These are phyloP conservation scores for Musa balbisiana DNA, from an alignment of 202 grass and related monocot species.

Conservation along the genomic window DNA sequence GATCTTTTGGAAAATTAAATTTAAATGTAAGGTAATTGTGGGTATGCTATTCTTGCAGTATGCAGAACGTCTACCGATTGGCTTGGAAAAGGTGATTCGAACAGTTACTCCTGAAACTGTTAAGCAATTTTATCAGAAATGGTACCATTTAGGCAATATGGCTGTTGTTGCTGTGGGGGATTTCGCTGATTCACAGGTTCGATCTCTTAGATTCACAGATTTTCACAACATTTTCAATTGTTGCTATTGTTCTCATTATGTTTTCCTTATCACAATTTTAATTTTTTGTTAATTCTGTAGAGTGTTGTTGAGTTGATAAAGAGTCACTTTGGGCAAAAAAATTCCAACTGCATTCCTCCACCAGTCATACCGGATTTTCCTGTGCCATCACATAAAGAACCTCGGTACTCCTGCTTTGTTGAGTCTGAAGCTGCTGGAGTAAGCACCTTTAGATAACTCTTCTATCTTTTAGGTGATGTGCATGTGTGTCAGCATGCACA, in stretches of 20 bases:
- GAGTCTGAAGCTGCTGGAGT: slow-evolving; percentile 99
- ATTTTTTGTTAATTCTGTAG: slow-evolving; percentile 27
- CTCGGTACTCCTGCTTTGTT: slow-evolving; percentile 95
- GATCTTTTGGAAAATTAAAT: slow-evolving; percentile 16
- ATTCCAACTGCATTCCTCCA: slow-evolving; percentile 34
- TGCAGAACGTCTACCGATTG: slow-evolving; percentile 92
- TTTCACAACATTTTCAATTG: not conserved
- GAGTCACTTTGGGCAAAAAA: slow-evolving; percentile 80
- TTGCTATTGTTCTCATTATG: slow-evolving; percentile 9
- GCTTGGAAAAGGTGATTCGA: slow-evolving; percentile 85
- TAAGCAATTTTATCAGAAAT: slow-evolving; percentile 77
- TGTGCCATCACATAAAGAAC: slow-evolving; percentile 82
- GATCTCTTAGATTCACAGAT: not conserved
- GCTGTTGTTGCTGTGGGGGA: slow-evolving; percentile 88
- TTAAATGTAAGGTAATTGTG: slow-evolving; percentile 20
- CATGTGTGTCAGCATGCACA: not conserved
- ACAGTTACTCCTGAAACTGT: slow-evolving; percentile 72
- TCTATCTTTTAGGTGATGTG: not conserved
- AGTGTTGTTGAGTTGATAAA: slow-evolving; percentile 92
- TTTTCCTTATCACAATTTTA: not conserved
- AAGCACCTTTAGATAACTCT: slow-evolving; percentile 27
- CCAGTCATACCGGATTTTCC: slow-evolving; percentile 60
- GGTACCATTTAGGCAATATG: slow-evolving; percentile 97
- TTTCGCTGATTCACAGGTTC: slow-evolving; percentile 74
- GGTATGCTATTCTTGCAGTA: slow-evolving; percentile 42